phyloP scores from a whole-genome alignment of 768 basidiomycete species.

The Auriscalpium microsporum region DNA sequence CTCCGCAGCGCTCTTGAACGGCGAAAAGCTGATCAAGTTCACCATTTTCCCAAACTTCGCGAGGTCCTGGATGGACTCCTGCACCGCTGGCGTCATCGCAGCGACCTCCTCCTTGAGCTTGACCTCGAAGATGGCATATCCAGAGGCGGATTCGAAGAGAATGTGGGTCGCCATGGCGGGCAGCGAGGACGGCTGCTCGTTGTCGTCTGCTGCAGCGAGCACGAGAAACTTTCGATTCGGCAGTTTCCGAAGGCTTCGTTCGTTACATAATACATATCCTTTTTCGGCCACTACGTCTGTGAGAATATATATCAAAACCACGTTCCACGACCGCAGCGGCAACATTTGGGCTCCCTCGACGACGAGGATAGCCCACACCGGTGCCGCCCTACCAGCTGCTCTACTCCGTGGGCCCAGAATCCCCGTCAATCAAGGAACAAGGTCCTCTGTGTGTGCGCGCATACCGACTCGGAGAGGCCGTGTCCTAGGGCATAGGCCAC shows the following conservation, averaged over 20 bases:
- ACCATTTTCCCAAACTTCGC: slow-evolving; percentile 92
- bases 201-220: not conserved
- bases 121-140: slow-evolving; percentile 88
- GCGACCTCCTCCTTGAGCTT: slow-evolving; percentile 85
- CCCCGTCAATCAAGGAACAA: too few relatives aligned
- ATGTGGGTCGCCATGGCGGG: slow-evolving; percentile 67
- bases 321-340: too few relatives aligned
- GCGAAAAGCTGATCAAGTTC: slow-evolving; percentile 79
- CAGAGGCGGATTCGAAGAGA: slow-evolving; percentile 89
- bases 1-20: slow-evolving; percentile 89
- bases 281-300: not conserved
- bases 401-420: too few relatives aligned
- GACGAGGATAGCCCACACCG: too few relatives aligned
- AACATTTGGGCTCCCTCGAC: too few relatives aligned
- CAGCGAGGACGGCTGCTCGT: not conserved
- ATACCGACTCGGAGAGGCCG: too few relatives aligned
- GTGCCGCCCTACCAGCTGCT: too few relatives aligned
- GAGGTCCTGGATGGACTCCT: slow-evolving; percentile 81
- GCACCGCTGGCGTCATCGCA: slow-evolving; percentile 65
- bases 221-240: slow-evolving; percentile 14
- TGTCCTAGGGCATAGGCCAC: too few relatives aligned
- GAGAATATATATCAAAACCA: not conserved
- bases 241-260: slow-evolving; percentile 1
- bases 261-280: not conserved
- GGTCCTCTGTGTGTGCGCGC: too few relatives aligned